Conservation (phyloP, 192 early-diverging fungal species). For the Coemansia interrupta region DNA sequence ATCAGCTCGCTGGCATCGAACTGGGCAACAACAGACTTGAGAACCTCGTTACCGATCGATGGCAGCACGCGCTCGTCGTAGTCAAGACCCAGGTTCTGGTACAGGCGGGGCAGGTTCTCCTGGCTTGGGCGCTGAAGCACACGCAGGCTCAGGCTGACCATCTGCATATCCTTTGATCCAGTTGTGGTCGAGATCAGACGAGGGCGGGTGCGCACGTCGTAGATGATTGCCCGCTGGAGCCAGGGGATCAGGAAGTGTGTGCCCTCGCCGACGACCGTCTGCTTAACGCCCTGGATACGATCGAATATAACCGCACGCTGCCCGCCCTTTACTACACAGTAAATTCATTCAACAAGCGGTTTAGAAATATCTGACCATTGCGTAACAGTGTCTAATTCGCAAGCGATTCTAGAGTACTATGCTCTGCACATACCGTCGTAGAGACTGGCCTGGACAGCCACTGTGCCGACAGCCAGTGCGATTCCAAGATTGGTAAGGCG, state of each 20-base stretch:
- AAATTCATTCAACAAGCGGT: not conserved
- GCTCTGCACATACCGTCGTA: conserved; percentile 74
- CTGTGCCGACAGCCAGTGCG: conserved; percentile 66
- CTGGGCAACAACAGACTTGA: conserved; percentile 97
- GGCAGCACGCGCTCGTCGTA: conserved; percentile 98
- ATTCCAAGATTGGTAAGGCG: conserved; percentile 77
- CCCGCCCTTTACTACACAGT: conserved; percentile 82
- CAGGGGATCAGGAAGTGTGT: conserved; percentile 98
- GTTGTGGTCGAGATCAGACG: conserved; percentile 98
- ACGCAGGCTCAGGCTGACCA: conserved; percentile 89
- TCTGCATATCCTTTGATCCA: conserved; percentile 99
- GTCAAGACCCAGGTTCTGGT: conserved; percentile 87
- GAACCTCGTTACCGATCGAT: conserved; percentile 97
- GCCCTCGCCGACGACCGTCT: conserved; percentile 78
- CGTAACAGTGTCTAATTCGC: not conserved
- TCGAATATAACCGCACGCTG: conserved; percentile 97
- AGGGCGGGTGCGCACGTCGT: conserved; percentile 91
- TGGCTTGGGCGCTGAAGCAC: conserved; percentile 86
- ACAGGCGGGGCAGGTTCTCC: conserved; percentile 72
- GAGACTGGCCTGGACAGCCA: conserved; percentile 77
- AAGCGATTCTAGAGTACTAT: not conserved
- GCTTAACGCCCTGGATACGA: conserved; percentile 85
- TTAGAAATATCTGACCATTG: too few relatives aligned
- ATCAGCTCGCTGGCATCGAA: conserved; percentile 97
- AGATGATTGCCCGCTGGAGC: conserved; percentile 85